Evolutionary conservation across 169 alveolate genomes (phyloP).

Genomic region (Eimeria praecox): DNA sequence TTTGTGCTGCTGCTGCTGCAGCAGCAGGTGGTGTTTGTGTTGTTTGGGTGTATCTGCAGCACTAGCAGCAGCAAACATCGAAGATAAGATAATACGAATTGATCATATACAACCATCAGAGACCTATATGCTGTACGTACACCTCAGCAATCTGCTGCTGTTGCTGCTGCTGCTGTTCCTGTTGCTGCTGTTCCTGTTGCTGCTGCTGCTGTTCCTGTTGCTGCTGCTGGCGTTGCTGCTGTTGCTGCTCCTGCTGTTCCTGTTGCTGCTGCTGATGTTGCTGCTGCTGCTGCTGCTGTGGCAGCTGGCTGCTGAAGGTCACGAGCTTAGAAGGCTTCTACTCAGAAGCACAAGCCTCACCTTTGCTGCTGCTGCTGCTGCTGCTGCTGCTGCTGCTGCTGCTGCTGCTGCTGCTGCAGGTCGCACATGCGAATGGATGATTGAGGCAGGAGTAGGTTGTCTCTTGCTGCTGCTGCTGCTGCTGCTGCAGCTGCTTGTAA

Average conservation of each 20-base stretch:
- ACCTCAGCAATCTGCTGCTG: slow-evolving; percentile 9
- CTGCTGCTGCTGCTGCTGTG: neutral
- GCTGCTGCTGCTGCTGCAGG: slow-evolving; percentile 63
- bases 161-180: neutral
- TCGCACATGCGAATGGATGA: slow-evolving; percentile 57
- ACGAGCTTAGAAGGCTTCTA: neutral
- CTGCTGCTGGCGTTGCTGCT: neutral
- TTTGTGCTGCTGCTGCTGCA: slow-evolving; percentile 25
- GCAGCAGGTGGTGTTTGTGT: slow-evolving; percentile 41
- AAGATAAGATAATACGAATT: neutral
- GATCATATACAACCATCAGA: slow-evolving; percentile 42
- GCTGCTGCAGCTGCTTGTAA: no score
- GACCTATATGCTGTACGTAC: slow-evolving; percentile 48
- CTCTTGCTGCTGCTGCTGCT: neutral
- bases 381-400: slow-evolving; percentile 46
- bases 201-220: no score
- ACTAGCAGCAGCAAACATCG: slow-evolving; percentile 1
- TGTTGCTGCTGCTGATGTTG: neutral
- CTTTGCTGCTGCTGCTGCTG: slow-evolving; percentile 7
- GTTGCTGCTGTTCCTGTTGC: no score
- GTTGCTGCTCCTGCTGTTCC: slow-evolving; percentile 5
- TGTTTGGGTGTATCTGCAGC: slow-evolving; percentile 49
- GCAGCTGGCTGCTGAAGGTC: neutral
- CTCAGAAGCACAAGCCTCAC: neutral
- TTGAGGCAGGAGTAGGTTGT: neutral